phyloP scores from a whole-genome alignment of 129 eudicot species.

The Scalesia atractyloides region DNA sequence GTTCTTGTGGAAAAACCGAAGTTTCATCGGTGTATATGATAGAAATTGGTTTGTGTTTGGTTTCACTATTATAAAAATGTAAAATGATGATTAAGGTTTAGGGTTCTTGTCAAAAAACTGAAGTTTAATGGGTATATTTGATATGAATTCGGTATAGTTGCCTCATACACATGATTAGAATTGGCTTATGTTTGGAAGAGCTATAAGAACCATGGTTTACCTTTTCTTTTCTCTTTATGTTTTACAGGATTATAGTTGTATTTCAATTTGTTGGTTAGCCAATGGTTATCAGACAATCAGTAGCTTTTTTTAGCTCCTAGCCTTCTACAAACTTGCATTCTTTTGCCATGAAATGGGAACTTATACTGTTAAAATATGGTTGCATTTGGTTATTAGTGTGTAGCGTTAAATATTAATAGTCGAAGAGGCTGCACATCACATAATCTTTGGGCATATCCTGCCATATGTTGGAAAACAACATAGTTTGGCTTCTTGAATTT shows the following conservation, averaged over 20 bases:
- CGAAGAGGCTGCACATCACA: neutral
- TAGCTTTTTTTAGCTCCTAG: neutral
- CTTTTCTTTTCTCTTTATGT: neutral
- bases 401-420: neutral
- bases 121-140: neutral
- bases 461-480: neutral
- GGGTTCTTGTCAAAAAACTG: neutral
- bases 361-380: neutral
- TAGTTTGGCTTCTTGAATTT: constrained; percentile 2
- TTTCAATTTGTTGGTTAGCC: neutral
- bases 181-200: neutral
- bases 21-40: no score
- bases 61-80: neutral
- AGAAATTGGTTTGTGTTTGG: no score
- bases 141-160: neutral
- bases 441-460: neutral
- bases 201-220: neutral
- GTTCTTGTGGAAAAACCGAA: no score
- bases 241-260: neutral
- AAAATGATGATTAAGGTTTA: neutral
- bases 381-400: neutral
- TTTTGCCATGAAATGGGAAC: neutral
- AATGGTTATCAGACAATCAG: neutral
- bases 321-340: neutral
- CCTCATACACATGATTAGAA: neutral